phyloP scores from a whole-genome alignment of 495 filamentous ascomycete genomes.

The Opeltia flavorubescens region DNA sequence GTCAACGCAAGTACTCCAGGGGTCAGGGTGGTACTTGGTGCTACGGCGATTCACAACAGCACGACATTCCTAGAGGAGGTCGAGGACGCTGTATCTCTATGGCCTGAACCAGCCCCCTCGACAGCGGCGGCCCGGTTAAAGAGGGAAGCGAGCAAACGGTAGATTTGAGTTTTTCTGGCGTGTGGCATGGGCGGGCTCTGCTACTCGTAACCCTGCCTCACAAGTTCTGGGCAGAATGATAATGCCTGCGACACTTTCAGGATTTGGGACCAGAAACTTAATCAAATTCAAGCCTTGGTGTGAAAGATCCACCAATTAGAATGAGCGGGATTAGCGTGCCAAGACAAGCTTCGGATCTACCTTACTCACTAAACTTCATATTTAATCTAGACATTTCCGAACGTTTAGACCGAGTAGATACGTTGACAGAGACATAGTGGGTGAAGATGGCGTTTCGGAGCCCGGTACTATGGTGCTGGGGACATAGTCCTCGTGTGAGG shows the following conservation, averaged over 20 bases:
- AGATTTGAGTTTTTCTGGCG: constrained; percentile 5
- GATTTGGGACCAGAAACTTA: too few species aligned
- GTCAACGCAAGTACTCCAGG: constrained; percentile 86
- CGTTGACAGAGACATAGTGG: too few species aligned
- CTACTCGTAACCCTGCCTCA: too few species aligned
- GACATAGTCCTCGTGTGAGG: constrained; percentile 18
- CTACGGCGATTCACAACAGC: constrained; percentile 75
- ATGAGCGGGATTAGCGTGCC: not conserved
- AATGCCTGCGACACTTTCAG: too few species aligned
- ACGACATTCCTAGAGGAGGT: constrained; percentile 77
- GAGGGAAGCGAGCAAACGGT: constrained; percentile 43
- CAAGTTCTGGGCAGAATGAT: too few species aligned
- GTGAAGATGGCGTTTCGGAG: constrained; percentile 7
- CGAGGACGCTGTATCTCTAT: constrained; percentile 60
- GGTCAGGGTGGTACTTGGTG: constrained; percentile 73
- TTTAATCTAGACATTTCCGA: too few species aligned
- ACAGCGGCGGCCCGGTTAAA: constrained; percentile 61
- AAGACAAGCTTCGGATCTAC: too few species aligned
- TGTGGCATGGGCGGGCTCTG: too few species aligned
- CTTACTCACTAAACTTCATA: too few species aligned
- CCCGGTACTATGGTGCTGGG: constrained; percentile 20
- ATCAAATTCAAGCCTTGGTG: too few species aligned
- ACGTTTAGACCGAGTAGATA: too few species aligned
- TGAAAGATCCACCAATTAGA: too few species aligned
- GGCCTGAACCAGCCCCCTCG: constrained; percentile 59